Base-by-base conservation (phyloP, 257 asterid species). In the Rhazya stricta region DNA sequence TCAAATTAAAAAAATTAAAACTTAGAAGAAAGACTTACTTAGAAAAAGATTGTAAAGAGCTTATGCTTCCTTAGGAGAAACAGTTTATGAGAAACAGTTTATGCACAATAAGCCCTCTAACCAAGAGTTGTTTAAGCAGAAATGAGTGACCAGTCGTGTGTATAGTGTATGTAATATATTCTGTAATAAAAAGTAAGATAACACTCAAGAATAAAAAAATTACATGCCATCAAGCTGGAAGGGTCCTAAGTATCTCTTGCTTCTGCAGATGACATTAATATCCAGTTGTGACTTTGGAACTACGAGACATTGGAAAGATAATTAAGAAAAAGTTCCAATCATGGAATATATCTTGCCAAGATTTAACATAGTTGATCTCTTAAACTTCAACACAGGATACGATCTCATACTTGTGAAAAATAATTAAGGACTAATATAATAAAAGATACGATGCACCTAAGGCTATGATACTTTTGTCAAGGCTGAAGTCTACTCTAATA, bases 151-250 rank as follows among this genome's bases (percentile, higher is more conserved):
- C n/a, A n/a, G n/a, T n/a, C n/a, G n/a, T n/a, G n/a, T n/a, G n/a
- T n/a, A n/a, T n/a, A n/a, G n/a, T n/a, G n/a, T n/a, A n/a, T n/a
- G n/a, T n/a, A 51, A 50, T 72, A 42, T 61, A 27, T 25, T 63
- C 50, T 58, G 39, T 41, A 36, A 32, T 13, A 0, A 50, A 18
- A 30, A 21, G 18, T 43, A 65, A 74, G 56, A 63, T 37, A 3
- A 61, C n/a, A 78, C 32, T 34, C 3, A 70, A 68, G 45, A 27
- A 37, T n/a, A 13, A 12, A 76, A 23, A 74, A 76, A 68, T 80
- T 87, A 82, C 96, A 97, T 83, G 76, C 88, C 98, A 66, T 89
- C 96, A 63, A 94, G 96, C 79, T 91, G 96, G 76, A 90, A 87
- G 46, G 96, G 76, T 78, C 98, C 98, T 58, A 90, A 78, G 73